A percentile compares a stretch with the other conserved stretches of the same genome.
Evolutionary conservation across 2,329 filamentous ascomycete genomes (phyloP).

Genomic region (Neonectria faginata): DNA sequence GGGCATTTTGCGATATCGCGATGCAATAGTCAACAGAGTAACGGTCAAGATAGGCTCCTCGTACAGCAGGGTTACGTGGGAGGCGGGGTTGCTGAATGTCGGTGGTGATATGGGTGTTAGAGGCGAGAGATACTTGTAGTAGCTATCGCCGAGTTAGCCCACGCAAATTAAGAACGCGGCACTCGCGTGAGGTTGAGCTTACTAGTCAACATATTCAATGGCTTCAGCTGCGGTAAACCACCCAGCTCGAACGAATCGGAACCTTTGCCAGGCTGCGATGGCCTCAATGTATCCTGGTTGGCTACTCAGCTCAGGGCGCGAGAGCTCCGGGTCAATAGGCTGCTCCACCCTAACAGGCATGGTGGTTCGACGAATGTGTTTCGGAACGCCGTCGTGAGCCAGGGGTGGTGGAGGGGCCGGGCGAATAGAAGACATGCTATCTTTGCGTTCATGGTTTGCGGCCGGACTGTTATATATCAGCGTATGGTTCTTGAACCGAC

Average conservation of each 20-base stretch:
- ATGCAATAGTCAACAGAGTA: constrained; percentile 90
- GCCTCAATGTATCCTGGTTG: constrained; percentile 75
- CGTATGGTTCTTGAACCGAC: constrained; percentile 5
- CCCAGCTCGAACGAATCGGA: constrained; percentile 94
- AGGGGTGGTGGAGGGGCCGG: constrained; percentile 32
- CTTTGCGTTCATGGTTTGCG: constrained; percentile 41
- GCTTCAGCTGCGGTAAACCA: constrained; percentile 97
- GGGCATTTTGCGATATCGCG: constrained; percentile 83
- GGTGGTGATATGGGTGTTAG: constrained; percentile 94
- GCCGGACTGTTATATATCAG: constrained; percentile 39
- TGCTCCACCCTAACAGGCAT: constrained; percentile 48
- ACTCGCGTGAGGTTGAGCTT: constrained; percentile 49
- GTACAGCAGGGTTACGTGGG: constrained; percentile 82
- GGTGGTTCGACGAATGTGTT: constrained; percentile 31
- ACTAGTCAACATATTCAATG: constrained; percentile 94
- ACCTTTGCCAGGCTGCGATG: constrained; percentile 87
- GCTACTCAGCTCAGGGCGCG: constrained; percentile 57
- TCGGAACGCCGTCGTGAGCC: constrained; percentile 38
- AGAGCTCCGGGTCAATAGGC: constrained; percentile 60
- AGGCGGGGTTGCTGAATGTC: constrained; percentile 85
- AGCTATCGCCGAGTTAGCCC: constrained; percentile 62
- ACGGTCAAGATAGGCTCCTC: constrained; percentile 95
- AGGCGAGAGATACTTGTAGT: constrained; percentile 90
- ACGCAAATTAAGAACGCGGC: neutral
- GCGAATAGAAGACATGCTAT: constrained; percentile 34